A percentile compares a stretch with the other conserved stretches of the same genome.
These are phyloP conservation scores for Tilletia walkeri DNA, from an alignment of 1,284 basidiomycete genomes.

Conservation along the genomic window DNA sequence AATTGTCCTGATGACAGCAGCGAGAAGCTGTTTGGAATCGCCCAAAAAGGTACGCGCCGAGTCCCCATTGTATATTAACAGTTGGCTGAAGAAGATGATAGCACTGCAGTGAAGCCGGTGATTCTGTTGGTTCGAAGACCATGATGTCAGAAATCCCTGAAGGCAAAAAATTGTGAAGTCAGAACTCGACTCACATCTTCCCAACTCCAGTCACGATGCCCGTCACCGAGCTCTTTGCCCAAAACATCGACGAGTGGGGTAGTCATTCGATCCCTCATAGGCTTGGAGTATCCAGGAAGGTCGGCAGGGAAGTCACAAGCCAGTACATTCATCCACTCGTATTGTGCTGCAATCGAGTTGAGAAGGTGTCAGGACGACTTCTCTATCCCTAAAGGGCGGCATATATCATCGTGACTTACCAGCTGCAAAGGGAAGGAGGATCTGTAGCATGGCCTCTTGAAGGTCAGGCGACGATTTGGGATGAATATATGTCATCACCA, in stretches of 20 bases:
- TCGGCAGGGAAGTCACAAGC: slow-evolving; percentile 1
- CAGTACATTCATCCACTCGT: slow-evolving; percentile 13
- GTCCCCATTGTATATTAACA: slow-evolving; percentile 10
- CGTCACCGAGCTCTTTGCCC: neutral
- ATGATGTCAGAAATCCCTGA: too few species aligned
- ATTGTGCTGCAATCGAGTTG: neutral
- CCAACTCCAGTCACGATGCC: slow-evolving; percentile 3
- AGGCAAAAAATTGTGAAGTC: neutral
- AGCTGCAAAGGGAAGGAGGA: neutral
- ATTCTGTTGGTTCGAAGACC: neutral
- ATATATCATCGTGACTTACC: neutral
- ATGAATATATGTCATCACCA: slow-evolving; percentile 14
- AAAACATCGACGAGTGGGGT: neutral
- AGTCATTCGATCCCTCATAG: neutral
- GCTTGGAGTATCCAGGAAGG: neutral
- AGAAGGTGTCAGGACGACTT: neutral
- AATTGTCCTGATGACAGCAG: slow-evolving; percentile 4
- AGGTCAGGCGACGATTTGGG: neutral
- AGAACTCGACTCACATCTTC: neutral
- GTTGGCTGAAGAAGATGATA: neutral
- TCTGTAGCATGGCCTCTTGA: neutral
- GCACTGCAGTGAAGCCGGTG: neutral
- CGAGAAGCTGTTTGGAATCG: neutral
- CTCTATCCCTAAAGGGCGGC: too few species aligned
- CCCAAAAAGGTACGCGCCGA: slow-evolving; percentile 7